phyloP scores from a whole-genome alignment of 2,329 filamentous ascomycete genomes.

The Stagonosporopsis cucurbitacearum region DNA sequence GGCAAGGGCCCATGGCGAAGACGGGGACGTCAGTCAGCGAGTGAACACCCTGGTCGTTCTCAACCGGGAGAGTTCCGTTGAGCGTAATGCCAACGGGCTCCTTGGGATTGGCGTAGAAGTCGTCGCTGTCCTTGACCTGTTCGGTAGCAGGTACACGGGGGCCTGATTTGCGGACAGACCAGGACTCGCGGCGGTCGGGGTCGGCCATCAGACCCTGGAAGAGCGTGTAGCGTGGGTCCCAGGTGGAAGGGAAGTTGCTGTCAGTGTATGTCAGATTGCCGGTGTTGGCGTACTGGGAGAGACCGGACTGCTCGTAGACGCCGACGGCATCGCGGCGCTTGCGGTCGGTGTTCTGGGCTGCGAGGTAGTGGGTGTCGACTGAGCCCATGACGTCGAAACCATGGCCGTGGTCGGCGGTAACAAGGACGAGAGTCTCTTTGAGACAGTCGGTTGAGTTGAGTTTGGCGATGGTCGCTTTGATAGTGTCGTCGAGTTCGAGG shows the following conservation, averaged over 20 bases:
- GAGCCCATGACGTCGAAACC: constrained; percentile 86
- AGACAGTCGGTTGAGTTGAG: constrained; percentile 70
- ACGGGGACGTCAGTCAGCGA: constrained; percentile 58
- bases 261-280: constrained; percentile 70
- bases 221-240: constrained; percentile 84
- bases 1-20: constrained; percentile 79
- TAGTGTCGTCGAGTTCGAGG: constrained; percentile 83
- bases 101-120: constrained; percentile 71
- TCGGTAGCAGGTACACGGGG: constrained; percentile 68
- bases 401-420: constrained; percentile 88
- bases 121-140: constrained; percentile 57
- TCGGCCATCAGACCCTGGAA: constrained; percentile 73
- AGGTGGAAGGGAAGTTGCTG: constrained; percentile 81
- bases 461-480: constrained; percentile 75
- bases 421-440: constrained; percentile 78
- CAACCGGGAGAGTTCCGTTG: constrained; percentile 75
- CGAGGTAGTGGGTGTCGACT: constrained; percentile 80
- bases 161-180: constrained; percentile 70
- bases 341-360: constrained; percentile 69
- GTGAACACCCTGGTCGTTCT: constrained; percentile 63
- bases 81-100: constrained; percentile 74
- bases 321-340: constrained; percentile 78
- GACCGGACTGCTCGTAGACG: constrained; percentile 73
- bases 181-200: constrained; percentile 80
- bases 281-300: constrained; percentile 75